Percentiles rank a stretch among this genome's conserved stretches.
phyloP scores from a whole-genome alignment of 2,329 filamentous ascomycete species.

The Xenosphaeropsis pyriputrescens region DNA sequence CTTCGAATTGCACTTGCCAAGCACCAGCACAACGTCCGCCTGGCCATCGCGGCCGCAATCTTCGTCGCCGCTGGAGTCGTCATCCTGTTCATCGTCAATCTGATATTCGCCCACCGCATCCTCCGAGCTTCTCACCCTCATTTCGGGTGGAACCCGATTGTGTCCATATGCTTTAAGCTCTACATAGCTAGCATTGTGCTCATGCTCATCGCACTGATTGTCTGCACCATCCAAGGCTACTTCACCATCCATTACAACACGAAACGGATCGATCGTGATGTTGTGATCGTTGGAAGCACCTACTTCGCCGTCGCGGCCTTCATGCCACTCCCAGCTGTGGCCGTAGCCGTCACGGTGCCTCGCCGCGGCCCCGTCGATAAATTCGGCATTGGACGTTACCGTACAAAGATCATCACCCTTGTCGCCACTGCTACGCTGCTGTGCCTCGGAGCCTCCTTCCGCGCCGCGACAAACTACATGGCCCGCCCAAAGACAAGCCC shows the following conservation, averaged over 20 bases:
- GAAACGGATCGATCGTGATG: slow-evolving; percentile 36
- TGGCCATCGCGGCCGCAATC: slow-evolving; percentile 1
- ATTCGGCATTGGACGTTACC: slow-evolving; percentile 53
- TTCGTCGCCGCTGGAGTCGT: slow-evolving; percentile 28
- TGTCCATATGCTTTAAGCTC: slow-evolving; percentile 35
- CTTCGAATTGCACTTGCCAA: slow-evolving; percentile 45
- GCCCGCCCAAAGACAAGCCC: slow-evolving; percentile 33
- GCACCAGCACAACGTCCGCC: background rate
- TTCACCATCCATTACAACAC: slow-evolving; percentile 44
- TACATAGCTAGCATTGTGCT: slow-evolving; percentile 42
- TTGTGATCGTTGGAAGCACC: slow-evolving; percentile 48
- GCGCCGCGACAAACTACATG: slow-evolving; percentile 29
- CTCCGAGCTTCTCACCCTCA: slow-evolving; percentile 57
- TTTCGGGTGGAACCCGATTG: slow-evolving; percentile 50
- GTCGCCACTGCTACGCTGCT: slow-evolving; percentile 43
- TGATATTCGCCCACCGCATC: slow-evolving; percentile 64
- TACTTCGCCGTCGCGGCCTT: slow-evolving; percentile 52
- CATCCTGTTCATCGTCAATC: slow-evolving; percentile 60
- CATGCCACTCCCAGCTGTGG: slow-evolving; percentile 40
- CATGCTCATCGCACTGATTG: slow-evolving; percentile 52
- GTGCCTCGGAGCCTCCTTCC: slow-evolving; percentile 54
- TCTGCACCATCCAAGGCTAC: slow-evolving; percentile 45
- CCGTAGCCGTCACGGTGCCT: slow-evolving; percentile 30
- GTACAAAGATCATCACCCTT: slow-evolving; percentile 52
- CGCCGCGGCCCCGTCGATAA: slow-evolving; percentile 27